Evolutionary conservation across 495 filamentous ascomycete species (phyloP).

Genomic region (Alectoria sarmentosa): DNA sequence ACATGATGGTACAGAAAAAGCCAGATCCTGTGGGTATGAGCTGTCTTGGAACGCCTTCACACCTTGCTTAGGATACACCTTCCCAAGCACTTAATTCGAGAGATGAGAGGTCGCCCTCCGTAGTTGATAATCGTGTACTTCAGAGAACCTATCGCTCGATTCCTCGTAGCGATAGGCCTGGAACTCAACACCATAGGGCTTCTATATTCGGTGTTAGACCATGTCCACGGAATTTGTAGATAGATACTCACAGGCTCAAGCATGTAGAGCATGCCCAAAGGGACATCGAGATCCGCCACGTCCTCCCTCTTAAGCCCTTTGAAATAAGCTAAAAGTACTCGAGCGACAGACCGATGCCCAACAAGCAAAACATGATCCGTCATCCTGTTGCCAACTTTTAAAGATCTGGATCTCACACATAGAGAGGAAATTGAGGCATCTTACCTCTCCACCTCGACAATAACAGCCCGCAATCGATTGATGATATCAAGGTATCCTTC

Average conservation of each 20-base stretch:
- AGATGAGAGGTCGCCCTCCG: constrained; percentile 39
- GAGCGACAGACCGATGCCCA: constrained; percentile 75
- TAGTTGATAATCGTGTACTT: constrained; percentile 68
- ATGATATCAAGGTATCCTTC: constrained; percentile 97
- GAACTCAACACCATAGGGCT: constrained; percentile 96
- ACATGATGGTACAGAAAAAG: neutral
- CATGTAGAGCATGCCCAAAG: constrained; percentile 84
- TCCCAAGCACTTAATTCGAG: neutral
- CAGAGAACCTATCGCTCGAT: constrained; percentile 68
- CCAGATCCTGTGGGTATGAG: constrained; percentile 1
- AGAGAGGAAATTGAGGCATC: too few relatives aligned
- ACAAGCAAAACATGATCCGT: constrained; percentile 91
- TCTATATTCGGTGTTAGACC: constrained; percentile 33
- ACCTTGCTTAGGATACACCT: constrained; percentile 14
- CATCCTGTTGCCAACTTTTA: constrained; percentile 85
- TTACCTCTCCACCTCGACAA: constrained; percentile 58
- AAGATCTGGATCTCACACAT: too few relatives aligned
- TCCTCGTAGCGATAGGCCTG: constrained; percentile 87
- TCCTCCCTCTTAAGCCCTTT: constrained; percentile 81
- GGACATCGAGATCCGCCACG: constrained; percentile 88
- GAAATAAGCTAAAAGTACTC: constrained; percentile 94
- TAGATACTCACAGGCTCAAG: constrained; percentile 61
- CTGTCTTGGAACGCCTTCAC: constrained; percentile 9
- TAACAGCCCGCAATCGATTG: constrained; percentile 88
- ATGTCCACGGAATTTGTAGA: neutral